Percentiles rank a stretch among this genome's conserved stretches.
Conservation (phyloP, 2,329 filamentous ascomycete species). For the Clonostachys rhizophaga region DNA sequence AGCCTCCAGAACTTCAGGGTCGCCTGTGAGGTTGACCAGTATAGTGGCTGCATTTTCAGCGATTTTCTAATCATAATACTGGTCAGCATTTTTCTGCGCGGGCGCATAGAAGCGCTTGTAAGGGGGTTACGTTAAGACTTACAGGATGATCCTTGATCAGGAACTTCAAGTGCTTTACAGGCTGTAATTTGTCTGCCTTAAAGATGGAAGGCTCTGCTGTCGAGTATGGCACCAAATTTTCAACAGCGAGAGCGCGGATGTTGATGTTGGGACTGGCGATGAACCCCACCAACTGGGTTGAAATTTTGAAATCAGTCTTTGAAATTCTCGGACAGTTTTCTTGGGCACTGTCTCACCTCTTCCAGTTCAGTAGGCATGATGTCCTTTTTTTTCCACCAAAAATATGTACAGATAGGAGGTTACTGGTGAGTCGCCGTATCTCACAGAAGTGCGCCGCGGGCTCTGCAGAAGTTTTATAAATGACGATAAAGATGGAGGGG, state of each 20-base stretch:
- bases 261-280: slow-evolving; percentile 89
- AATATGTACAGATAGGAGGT: too few species aligned
- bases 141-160: slow-evolving; percentile 80
- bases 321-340: neutral
- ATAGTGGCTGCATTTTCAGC: slow-evolving; percentile 91
- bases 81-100: slow-evolving; percentile 1
- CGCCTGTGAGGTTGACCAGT: slow-evolving; percentile 79
- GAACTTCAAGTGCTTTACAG: slow-evolving; percentile 83
- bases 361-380: slow-evolving; percentile 72
- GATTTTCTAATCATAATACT: slow-evolving; percentile 57
- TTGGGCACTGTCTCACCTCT: slow-evolving; percentile 48
- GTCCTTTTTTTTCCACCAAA: slow-evolving; percentile 8
- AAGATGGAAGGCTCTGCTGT: slow-evolving; percentile 72
- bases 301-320: neutral
- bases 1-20: slow-evolving; percentile 67
- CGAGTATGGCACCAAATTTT: slow-evolving; percentile 83
- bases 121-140: slow-evolving; percentile 20
- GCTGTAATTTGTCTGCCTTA: slow-evolving; percentile 73
- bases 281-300: slow-evolving; percentile 76
- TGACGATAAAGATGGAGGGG: too few species aligned
- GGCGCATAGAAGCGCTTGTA: too few species aligned
- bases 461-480: too few species aligned
- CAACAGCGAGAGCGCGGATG: slow-evolving; percentile 78
- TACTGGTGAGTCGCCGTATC: too few species aligned
- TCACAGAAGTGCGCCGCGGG: too few species aligned